phyloP scores from a whole-genome alignment of 768 basidiomycete genomes.

The Hericium alpestre region DNA sequence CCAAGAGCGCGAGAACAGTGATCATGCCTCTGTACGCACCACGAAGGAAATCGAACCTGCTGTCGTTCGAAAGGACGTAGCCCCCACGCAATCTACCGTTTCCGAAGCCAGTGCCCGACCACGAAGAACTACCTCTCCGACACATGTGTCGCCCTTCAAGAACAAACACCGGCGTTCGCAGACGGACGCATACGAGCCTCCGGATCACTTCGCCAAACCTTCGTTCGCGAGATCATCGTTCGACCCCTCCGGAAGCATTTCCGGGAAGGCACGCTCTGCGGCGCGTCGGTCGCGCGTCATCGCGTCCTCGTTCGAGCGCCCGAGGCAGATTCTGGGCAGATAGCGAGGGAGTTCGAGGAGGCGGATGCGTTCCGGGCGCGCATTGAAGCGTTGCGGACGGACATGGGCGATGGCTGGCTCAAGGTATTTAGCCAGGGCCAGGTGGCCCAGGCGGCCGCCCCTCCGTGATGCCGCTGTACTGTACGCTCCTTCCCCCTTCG shows the following conservation, averaged over 20 bases:
- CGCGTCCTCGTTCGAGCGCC: slow-evolving; percentile 55
- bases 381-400: slow-evolving; percentile 74
- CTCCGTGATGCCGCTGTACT: background rate
- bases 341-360: slow-evolving; percentile 30
- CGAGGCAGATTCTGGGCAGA: slow-evolving; percentile 12
- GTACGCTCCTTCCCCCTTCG: background rate
- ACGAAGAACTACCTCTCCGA: background rate
- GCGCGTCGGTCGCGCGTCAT: slow-evolving; percentile 42
- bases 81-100: background rate
- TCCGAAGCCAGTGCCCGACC: background rate
- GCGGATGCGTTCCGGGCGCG: slow-evolving; percentile 66
- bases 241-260: slow-evolving; percentile 12
- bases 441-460: background rate
- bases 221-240: slow-evolving; percentile 14
- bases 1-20: slow-evolving; percentile 28
- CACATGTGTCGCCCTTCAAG: background rate
- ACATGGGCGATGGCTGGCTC: slow-evolving; percentile 87
- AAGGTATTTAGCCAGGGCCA: slow-evolving; percentile 72
- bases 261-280: slow-evolving; percentile 27
- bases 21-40: slow-evolving; percentile 11
- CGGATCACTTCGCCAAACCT: slow-evolving; percentile 3
- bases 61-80: too few species aligned
- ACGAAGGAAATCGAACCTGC: slow-evolving; percentile 5
- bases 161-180: slow-evolving; percentile 13
- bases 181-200: slow-evolving; percentile 4